These are phyloP conservation scores for Diplodia intermedia DNA, from an alignment of 2,329 filamentous ascomycete species.

Conservation along the genomic window DNA sequence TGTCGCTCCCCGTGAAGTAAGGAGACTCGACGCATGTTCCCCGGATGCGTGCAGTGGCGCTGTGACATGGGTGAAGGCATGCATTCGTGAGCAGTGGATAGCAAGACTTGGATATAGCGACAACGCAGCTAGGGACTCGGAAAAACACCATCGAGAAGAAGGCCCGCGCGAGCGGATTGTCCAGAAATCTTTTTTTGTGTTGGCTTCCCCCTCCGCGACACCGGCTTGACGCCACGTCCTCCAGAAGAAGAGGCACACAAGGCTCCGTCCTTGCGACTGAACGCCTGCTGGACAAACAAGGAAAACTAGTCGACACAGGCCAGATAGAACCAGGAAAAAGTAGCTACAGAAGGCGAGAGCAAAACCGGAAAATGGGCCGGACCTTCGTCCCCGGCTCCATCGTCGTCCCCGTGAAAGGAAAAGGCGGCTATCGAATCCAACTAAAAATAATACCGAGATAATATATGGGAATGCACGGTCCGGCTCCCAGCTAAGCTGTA, in stretches of 20 bases:
- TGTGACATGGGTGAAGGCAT: neutral
- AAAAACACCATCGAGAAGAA: conserved; percentile 34
- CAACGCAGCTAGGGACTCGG: neutral
- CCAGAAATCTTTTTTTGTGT: conserved; percentile 31
- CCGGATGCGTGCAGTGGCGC: neutral
- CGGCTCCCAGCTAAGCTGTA: conserved; percentile 24
- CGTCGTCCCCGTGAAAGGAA: conserved; percentile 21
- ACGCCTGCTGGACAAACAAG: conserved; percentile 10
- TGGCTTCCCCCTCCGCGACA: conserved; percentile 20
- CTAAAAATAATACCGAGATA: conserved; percentile 23
- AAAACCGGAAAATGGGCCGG: conserved; percentile 34
- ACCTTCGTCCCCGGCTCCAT: conserved; percentile 2
- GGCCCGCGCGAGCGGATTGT: conserved; percentile 50
- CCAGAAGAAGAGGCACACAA: conserved; percentile 4
- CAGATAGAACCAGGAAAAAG: conserved; percentile 10
- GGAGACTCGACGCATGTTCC: conserved; percentile 10
- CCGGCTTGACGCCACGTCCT: conserved; percentile 19
- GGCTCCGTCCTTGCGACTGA: neutral
- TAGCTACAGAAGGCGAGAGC: conserved; percentile 33
- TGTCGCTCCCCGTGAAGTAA: conserved; percentile 22
- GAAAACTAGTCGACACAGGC: conserved; percentile 23
- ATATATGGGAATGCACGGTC: conserved; percentile 5
- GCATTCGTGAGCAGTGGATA: conserved; percentile 25
- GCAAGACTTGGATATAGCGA: conserved; percentile 21
- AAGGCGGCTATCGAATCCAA: conserved; percentile 17